Evolutionary conservation across 225 moss, liverwort and hornwort species (phyloP).

Genomic region (Polytrichum commune): DNA sequence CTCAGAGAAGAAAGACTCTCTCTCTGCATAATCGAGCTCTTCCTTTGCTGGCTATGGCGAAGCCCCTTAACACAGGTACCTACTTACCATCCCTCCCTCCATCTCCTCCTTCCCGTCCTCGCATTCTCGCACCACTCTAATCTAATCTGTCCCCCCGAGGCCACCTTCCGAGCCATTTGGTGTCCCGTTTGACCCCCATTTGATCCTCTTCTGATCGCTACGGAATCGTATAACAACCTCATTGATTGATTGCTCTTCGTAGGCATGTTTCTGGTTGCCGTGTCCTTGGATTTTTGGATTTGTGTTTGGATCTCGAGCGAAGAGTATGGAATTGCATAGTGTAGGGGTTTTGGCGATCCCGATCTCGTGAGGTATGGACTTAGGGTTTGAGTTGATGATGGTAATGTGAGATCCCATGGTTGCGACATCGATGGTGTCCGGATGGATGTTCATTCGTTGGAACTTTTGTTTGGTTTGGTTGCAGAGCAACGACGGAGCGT

Average conservation of each 20-base stretch:
- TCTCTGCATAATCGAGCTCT: too few relatives aligned
- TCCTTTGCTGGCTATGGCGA: constrained; percentile 40
- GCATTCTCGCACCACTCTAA: neutral
- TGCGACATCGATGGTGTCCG: neutral
- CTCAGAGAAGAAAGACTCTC: neutral
- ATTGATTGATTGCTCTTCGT: neutral
- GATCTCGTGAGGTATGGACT: constrained; percentile 31
- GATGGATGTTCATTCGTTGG: neutral
- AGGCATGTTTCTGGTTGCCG: neutral
- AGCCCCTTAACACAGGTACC: constrained; percentile 36
- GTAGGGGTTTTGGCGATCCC: constrained; percentile 4
- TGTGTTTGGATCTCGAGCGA: constrained; percentile 6
- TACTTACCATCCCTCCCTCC: neutral
- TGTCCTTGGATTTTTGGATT: neutral
- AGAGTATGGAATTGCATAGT: constrained; percentile 5
- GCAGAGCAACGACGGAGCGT: constrained; percentile 84
- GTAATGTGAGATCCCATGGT: neutral
- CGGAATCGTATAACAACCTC: neutral
- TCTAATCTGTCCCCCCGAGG: neutral
- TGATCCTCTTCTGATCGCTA: neutral
- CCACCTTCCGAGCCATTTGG: constrained; percentile 1
- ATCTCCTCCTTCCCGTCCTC: too few relatives aligned
- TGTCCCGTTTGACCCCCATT: constrained; percentile 3
- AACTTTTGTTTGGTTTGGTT: constrained; percentile 3
- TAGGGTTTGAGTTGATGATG: constrained; percentile 2